Evolutionary conservation across 257 asterid species (phyloP).

Genomic region (Solanum lycopersicoides): DNA sequence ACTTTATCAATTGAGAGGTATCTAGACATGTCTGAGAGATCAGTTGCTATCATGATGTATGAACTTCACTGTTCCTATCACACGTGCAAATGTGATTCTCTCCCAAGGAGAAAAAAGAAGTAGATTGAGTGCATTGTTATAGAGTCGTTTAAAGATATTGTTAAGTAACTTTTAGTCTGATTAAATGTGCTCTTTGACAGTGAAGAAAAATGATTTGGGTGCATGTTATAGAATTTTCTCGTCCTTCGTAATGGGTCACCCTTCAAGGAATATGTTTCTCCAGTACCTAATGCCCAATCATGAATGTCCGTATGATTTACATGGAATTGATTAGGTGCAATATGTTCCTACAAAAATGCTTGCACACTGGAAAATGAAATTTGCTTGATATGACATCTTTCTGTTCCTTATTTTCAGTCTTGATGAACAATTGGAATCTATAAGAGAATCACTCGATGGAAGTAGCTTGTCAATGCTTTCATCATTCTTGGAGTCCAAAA

Average conservation of each 20-base stretch:
- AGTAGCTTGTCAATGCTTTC: constrained; percentile 37
- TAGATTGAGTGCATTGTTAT: neutral
- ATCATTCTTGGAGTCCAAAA: constrained; percentile 58
- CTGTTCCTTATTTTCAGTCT: constrained; percentile 42
- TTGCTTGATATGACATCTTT: constrained; percentile 7
- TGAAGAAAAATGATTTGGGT: neutral
- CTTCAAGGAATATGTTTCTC: neutral
- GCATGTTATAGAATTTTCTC: neutral
- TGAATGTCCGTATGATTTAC: neutral
- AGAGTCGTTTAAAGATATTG: neutral
- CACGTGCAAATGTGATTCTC: neutral
- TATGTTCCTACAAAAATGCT: neutral
- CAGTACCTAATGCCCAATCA: neutral
- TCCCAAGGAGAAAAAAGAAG: neutral
- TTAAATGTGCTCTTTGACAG: neutral
- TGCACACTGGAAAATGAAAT: neutral
- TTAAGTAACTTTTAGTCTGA: neutral
- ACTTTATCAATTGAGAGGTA: neutral
- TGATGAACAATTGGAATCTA: constrained; percentile 87
- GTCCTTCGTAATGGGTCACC: neutral
- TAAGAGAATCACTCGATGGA: constrained; percentile 60
- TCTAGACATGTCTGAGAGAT: neutral
- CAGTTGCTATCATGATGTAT: neutral
- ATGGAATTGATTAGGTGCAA: neutral
- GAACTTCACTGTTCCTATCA: neutral